Conservation (phyloP, 345 rosid species). For the Geranium rotundifolium region DNA sequence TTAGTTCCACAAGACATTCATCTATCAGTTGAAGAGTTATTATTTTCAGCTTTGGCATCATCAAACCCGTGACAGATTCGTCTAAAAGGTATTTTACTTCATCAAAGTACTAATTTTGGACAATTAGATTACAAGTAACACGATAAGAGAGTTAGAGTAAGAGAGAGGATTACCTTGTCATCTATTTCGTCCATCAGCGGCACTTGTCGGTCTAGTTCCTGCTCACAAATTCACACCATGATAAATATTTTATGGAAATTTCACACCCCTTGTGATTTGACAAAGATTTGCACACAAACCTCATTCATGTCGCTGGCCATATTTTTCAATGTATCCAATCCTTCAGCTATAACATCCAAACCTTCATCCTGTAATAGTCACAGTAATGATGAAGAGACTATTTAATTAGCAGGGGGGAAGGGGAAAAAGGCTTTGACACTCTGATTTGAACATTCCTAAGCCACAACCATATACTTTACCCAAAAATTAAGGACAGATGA, state of each 20-base stretch:
- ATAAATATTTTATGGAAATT: too few species aligned
- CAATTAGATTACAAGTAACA: not conserved
- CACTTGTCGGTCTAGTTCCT: constrained; percentile 62
- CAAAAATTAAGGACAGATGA: too few species aligned
- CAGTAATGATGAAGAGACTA: not conserved
- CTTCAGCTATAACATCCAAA: constrained; percentile 56
- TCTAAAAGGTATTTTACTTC: too few species aligned
- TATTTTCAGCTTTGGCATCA: too few species aligned
- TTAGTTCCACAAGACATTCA: too few species aligned
- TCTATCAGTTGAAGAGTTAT: too few species aligned
- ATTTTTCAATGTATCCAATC: constrained; percentile 51
- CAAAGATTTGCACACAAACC: constrained; percentile 16
- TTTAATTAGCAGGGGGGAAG: not conserved
- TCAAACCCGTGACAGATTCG: too few species aligned
- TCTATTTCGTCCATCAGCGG: constrained; percentile 68
- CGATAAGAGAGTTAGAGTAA: not conserved
- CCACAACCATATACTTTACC: too few species aligned
- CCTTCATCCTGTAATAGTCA: constrained; percentile 68
- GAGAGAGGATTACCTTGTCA: constrained; percentile 30
- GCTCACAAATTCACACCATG: constrained; percentile 5
- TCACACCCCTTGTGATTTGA: too few species aligned
- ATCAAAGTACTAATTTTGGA: too few species aligned
- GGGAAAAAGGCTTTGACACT: too few species aligned
- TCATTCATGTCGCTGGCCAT: constrained; percentile 64
- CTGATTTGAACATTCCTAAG: too few species aligned